A percentile compares a stretch with the other conserved stretches of the same genome.
Conservation (phyloP, 352 stramenopile genomes). For the Globisporangium middletonii region DNA sequence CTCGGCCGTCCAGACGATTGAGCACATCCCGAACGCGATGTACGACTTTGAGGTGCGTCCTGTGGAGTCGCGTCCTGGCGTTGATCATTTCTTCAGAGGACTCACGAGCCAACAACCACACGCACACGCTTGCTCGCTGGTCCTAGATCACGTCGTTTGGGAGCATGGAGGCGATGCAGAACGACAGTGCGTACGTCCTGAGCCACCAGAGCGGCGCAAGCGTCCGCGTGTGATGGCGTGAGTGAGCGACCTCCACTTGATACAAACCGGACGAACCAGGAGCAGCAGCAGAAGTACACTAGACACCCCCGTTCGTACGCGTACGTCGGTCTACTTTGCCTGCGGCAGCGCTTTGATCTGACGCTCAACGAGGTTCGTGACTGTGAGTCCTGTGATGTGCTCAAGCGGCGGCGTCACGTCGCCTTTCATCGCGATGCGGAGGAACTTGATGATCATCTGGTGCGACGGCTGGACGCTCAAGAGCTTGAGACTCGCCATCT, state of each 20-base stretch:
- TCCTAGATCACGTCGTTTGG: slow-evolving; percentile 36
- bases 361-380: slow-evolving; percentile 53
- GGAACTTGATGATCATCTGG: slow-evolving; percentile 80
- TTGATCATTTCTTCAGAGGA: no score
- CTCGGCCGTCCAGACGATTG: slow-evolving; percentile 65
- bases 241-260: no score
- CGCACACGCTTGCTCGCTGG: no score
- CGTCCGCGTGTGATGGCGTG: slow-evolving; percentile 26
- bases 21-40: slow-evolving; percentile 75
- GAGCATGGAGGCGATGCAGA: slow-evolving; percentile 44
- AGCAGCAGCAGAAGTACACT: background rate
- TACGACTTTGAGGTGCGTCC: slow-evolving; percentile 73
- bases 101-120: no score
- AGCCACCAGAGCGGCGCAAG: slow-evolving; percentile 24
- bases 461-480: slow-evolving; percentile 74
- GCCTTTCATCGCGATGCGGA: slow-evolving; percentile 75
- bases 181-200: slow-evolving; percentile 28
- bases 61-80: no score
- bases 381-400: slow-evolving; percentile 65
- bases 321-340: slow-evolving; percentile 2
- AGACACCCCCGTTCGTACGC: background rate
- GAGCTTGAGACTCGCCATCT: slow-evolving; percentile 74
- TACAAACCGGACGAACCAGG: background rate
- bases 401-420: slow-evolving; percentile 68
- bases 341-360: slow-evolving; percentile 51